These are phyloP conservation scores for Penicillium occitanis DNA, from an alignment of 2,329 filamentous ascomycete species.

Conservation along the genomic window DNA sequence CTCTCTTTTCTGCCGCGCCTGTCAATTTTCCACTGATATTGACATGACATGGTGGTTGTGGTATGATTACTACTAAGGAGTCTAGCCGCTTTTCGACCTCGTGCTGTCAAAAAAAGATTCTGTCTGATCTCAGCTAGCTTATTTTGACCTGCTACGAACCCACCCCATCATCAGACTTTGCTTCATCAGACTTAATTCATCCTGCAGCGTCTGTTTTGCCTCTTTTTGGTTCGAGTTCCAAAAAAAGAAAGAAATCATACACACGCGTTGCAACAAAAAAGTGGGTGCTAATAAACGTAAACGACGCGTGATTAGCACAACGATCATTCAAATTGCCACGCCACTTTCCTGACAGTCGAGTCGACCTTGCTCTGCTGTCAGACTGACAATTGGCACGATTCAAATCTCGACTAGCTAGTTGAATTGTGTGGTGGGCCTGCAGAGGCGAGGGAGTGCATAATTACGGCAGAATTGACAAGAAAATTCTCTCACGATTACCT, in stretches of 20 bases:
- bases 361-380: neutral
- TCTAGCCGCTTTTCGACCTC: slow-evolving; percentile 9
- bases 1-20: neutral
- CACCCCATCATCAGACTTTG: neutral
- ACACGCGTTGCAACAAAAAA: neutral
- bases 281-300: slow-evolving; percentile 8
- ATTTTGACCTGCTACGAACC: neutral
- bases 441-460: slow-evolving; percentile 12
- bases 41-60: neutral
- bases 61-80: slow-evolving; percentile 1
- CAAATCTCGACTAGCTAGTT: slow-evolving; percentile 11
- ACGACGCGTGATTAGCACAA: slow-evolving; percentile 10
- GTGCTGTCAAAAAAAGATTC: slow-evolving; percentile 7
- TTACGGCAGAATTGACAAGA: slow-evolving; percentile 3
- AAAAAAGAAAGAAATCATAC: neutral
- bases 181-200: neutral
- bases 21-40: neutral
- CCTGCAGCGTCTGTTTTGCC: slow-evolving; percentile 2
- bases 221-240: neutral
- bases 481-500: neutral
- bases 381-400: slow-evolving; percentile 7
- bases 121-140: neutral
- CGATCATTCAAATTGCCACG: neutral
- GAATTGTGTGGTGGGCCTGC: slow-evolving; percentile 14
- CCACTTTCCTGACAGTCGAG: neutral